Conservation (phyloP, 768 basidiomycete species). For the Rhizopogon sp. region DNA sequence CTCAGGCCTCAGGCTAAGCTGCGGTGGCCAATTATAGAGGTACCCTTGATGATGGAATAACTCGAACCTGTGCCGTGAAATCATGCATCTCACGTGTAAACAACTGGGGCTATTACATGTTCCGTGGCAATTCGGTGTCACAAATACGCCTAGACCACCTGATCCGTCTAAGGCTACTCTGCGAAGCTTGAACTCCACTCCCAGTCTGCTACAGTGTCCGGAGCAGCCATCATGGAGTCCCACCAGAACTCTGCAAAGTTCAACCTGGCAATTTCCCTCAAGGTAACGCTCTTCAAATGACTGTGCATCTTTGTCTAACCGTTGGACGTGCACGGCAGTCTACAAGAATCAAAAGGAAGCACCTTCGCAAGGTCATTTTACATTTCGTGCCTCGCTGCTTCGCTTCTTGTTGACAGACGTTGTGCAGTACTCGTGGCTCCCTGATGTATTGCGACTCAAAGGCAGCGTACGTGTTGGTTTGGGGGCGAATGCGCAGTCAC, state of each 20-base stretch:
- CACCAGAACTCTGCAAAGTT: conserved; percentile 6
- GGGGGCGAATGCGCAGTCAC: conserved; percentile 5
- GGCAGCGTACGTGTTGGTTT: conserved; percentile 56
- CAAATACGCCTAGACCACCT: not conserved
- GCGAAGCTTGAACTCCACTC: not conserved
- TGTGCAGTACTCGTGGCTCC: conserved; percentile 79
- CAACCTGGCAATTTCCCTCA: conserved; percentile 15
- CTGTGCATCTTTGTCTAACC: not conserved
- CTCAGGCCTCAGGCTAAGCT: not conserved
- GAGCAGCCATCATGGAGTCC: conserved; percentile 19
- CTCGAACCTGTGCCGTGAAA: too few species aligned
- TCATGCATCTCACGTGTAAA: not conserved
- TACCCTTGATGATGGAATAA: too few species aligned
- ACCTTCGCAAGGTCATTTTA: conserved; percentile 44
- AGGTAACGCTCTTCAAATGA: conserved; percentile 15
- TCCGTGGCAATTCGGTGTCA: not conserved
- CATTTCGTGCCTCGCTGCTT: not conserved
- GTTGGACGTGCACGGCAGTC: conserved; percentile 18
- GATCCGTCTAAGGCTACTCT: not conserved
- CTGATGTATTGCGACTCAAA: conserved; percentile 80
- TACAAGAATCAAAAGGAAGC: conserved; percentile 43
- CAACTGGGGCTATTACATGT: not conserved
- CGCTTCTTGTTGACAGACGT: not conserved
- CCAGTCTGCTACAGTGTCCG: not conserved
- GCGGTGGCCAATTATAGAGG: not conserved